Conservation (phyloP, 2,329 filamentous ascomycete genomes). For the Fusarium sterilihyphosum region DNA sequence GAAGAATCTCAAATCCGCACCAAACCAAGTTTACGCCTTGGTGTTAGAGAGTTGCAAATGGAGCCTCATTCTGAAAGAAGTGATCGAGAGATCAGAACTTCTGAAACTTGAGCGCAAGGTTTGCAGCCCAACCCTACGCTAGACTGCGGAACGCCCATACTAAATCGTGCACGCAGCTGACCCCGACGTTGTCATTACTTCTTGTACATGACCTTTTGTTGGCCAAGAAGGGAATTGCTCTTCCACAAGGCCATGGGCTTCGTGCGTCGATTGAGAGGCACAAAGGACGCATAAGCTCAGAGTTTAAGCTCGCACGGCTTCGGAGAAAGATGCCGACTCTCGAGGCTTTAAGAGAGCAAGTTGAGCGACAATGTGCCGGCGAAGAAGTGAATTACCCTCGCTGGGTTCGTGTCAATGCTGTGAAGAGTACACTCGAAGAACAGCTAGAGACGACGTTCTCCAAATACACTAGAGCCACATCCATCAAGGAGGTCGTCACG, state of each 20-base stretch:
- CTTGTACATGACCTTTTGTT: slow-evolving; percentile 88
- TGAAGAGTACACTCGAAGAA: slow-evolving; percentile 75
- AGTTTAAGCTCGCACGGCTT: slow-evolving; percentile 83
- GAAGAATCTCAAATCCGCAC: slow-evolving; percentile 78
- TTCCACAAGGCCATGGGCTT: slow-evolving; percentile 82
- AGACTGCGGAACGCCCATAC: background rate
- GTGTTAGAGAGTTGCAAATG: slow-evolving; percentile 91
- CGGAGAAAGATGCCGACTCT: slow-evolving; percentile 75
- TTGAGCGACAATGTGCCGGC: slow-evolving; percentile 62
- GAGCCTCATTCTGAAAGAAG: slow-evolving; percentile 85
- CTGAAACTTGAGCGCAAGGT: slow-evolving; percentile 88
- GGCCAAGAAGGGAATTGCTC: slow-evolving; percentile 81
- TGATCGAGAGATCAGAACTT: slow-evolving; percentile 84
- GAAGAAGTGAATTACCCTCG: slow-evolving; percentile 75
- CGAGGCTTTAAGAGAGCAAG: slow-evolving; percentile 69
- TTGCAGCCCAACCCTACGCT: slow-evolving; percentile 26
- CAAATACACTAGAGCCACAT: slow-evolving; percentile 65
- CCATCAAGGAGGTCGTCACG: slow-evolving; percentile 65
- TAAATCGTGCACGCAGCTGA: slow-evolving; percentile 66
- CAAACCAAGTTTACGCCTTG: slow-evolving; percentile 86
- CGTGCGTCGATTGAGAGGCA: slow-evolving; percentile 80
- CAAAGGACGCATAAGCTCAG: slow-evolving; percentile 81
- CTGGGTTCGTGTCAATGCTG: slow-evolving; percentile 88
- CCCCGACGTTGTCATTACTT: slow-evolving; percentile 80
- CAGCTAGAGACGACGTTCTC: slow-evolving; percentile 81